phyloP scores from a whole-genome alignment of 2,329 filamentous ascomycete species.

The Bipolaris bicolor region DNA sequence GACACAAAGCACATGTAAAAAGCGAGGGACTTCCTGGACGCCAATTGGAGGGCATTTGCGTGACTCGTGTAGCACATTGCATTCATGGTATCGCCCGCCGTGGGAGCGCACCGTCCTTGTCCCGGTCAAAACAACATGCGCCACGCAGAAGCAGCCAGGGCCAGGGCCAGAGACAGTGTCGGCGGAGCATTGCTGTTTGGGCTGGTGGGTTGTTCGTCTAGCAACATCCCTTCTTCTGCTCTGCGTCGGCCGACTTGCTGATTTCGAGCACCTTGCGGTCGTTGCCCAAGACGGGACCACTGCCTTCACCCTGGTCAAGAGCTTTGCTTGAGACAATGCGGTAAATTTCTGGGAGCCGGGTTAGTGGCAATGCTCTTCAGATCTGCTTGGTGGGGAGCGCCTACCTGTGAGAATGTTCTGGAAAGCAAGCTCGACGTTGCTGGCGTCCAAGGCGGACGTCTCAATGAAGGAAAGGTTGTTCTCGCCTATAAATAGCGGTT shows the following conservation, averaged over 20 bases:
- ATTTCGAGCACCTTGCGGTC: slow-evolving; percentile 81
- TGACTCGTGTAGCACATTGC: slow-evolving; percentile 39
- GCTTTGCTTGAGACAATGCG: slow-evolving; percentile 98
- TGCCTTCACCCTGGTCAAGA: slow-evolving; percentile 84
- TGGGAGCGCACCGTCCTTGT: slow-evolving; percentile 3
- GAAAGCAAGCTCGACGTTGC: slow-evolving; percentile 98
- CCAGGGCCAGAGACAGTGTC: slow-evolving; percentile 18
- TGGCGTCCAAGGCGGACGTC: slow-evolving; percentile 96
- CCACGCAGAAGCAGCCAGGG: slow-evolving; percentile 16
- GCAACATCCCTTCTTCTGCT: slow-evolving; percentile 82
- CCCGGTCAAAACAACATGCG: slow-evolving; percentile 12
- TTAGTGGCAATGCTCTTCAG: slow-evolving; percentile 5
- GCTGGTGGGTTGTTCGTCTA: slow-evolving; percentile 53
- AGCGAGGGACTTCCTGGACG: slow-evolving; percentile 45
- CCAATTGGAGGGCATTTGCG: slow-evolving; percentile 39
- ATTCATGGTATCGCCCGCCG: slow-evolving; percentile 16
- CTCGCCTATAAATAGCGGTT: slow-evolving; percentile 67
- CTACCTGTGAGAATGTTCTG: slow-evolving; percentile 98
- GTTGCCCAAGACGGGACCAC: slow-evolving; percentile 76
- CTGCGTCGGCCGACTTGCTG: slow-evolving; percentile 81
- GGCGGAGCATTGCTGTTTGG: slow-evolving; percentile 15
- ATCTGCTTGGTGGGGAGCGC: slow-evolving; percentile 31
- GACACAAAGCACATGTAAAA: slow-evolving; percentile 40
- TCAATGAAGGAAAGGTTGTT: slow-evolving; percentile 99
- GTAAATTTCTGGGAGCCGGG: slow-evolving; percentile 80